Percentiles rank a stretch among this genome's conserved stretches.
Evolutionary conservation across 2,329 filamentous ascomycete genomes (phyloP).

Genomic region (Colletotrichum liriopes): DNA sequence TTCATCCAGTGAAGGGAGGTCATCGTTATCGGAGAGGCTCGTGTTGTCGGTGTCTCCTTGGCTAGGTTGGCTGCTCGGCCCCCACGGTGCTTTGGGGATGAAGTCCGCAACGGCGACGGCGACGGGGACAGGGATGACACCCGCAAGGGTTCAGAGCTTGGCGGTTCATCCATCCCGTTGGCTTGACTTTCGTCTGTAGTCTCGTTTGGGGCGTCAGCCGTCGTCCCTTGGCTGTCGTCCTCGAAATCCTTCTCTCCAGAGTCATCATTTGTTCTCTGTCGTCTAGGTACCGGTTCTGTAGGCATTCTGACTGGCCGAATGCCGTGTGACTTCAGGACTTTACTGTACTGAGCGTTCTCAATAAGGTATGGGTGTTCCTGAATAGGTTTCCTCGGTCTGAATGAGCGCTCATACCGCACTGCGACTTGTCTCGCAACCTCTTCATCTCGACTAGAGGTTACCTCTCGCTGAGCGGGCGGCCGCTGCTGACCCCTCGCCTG

Average conservation of each 20-base stretch:
- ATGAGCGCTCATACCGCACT: constrained; percentile 61
- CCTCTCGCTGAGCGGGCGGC: neutral
- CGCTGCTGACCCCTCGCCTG: constrained; percentile 6
- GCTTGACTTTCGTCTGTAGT: constrained; percentile 56
- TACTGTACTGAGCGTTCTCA: constrained; percentile 70
- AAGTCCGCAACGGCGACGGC: constrained; percentile 28
- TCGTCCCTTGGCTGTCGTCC: constrained; percentile 65
- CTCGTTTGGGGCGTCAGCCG: constrained; percentile 47
- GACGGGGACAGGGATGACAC: constrained; percentile 21
- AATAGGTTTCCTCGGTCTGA: constrained; percentile 74
- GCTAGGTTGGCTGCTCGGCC: constrained; percentile 54
- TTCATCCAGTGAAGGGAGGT: constrained; percentile 57
- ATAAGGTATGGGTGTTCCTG: constrained; percentile 73
- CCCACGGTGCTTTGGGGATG: constrained; percentile 44
- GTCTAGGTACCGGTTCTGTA: constrained; percentile 49
- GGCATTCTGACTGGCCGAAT: constrained; percentile 66
- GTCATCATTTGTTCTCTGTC: constrained; percentile 55
- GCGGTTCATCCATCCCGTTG: constrained; percentile 2
- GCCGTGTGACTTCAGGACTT: constrained; percentile 68
- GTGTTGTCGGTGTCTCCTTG: constrained; percentile 56
- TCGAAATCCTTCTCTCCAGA: constrained; percentile 67
- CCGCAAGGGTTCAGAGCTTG: constrained; percentile 4
- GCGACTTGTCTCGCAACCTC: constrained; percentile 44
- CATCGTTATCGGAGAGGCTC: constrained; percentile 53
- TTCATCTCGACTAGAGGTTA: constrained; percentile 8